Base-by-base conservation (phyloP, 306 rosid genomes). In the Casuarina cunninghamiana region DNA sequence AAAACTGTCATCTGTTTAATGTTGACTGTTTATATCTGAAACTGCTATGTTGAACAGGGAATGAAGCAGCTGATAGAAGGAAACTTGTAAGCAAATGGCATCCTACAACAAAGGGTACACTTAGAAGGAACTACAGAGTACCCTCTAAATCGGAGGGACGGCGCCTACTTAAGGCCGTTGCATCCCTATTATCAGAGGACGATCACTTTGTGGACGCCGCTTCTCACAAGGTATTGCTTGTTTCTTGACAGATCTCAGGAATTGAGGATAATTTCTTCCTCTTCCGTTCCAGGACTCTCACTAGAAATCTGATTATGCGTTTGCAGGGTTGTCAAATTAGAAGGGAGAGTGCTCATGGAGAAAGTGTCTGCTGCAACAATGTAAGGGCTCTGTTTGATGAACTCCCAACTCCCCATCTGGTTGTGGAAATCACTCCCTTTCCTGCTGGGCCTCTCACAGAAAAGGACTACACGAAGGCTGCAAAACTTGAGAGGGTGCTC, bases 321-420 rank as follows among this genome's bases (percentile, higher is more conserved):
- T 78, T 76, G 81, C 42, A 94, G 97, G 98, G 98, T 61, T 94
- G 98, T 70, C 98, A 94, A 83, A 92, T 94, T 77, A 86, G 98
- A 57, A 87, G 97, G 98, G 32, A 26, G 32, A 26, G 32, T 26
- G 32, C 32, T 26, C 32, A 26, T 26, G 32, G 32, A 26, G 32
- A 94, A 85, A 94, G 95, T 74, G 98, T 94, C 21, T 94, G 98
- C 76, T 94, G 98, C 87, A 94, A 90, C 90, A 92, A 94, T 43
- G 97, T 94, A 73, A 90, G 98, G 90, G 98, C 97, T 49, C 89
- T 94, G 72, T 92, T 94, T 53, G 98, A 94, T 68, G 98, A 94
- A 84, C 95, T 94, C 63, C 98, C 98, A 65, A 92, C 97, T 53
- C 98, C 98, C 1, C 98, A 92, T 83, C 83, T 94, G 17, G 61